Conservation (phyloP, 176 grass and related monocot species). For the Hordeum marinum region DNA sequence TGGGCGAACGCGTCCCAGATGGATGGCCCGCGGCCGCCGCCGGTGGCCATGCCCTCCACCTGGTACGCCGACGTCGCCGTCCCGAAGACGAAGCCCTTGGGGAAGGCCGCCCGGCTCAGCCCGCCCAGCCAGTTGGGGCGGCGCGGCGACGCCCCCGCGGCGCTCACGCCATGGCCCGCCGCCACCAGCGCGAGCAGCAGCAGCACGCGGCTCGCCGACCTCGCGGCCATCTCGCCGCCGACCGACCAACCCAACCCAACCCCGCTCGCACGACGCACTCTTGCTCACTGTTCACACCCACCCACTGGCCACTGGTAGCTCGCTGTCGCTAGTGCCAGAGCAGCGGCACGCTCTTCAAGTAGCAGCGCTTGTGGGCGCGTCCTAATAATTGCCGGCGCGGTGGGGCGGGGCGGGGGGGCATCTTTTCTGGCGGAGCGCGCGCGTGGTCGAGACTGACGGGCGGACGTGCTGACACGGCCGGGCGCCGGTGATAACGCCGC, state of each 20-base stretch:
- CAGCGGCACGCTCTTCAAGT: not conserved
- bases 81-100: conserved; percentile 60
- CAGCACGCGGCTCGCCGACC: not conserved
- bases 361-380: not conserved
- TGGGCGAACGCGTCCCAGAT: conserved; percentile 70
- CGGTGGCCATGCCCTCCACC: conserved; percentile 49
- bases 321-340: not conserved
- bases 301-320: not conserved
- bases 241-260: no score
- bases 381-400: not conserved
- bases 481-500: not conserved
- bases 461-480: not conserved
- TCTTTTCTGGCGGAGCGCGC: not conserved
- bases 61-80: conserved; percentile 66
- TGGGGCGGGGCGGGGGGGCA: not conserved
- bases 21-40: conserved; percentile 43
- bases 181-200: not conserved
- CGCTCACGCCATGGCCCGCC: not conserved
- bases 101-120: conserved; percentile 43
- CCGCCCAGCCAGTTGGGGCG: conserved; percentile 8
- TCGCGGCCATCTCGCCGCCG: not conserved
- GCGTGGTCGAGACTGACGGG: not conserved
- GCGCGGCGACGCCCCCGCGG: not conserved
- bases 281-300: not conserved
- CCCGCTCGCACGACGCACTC: no score